phyloP scores from a whole-genome alignment of 768 basidiomycete genomes.

The Lactarius trivialis region DNA sequence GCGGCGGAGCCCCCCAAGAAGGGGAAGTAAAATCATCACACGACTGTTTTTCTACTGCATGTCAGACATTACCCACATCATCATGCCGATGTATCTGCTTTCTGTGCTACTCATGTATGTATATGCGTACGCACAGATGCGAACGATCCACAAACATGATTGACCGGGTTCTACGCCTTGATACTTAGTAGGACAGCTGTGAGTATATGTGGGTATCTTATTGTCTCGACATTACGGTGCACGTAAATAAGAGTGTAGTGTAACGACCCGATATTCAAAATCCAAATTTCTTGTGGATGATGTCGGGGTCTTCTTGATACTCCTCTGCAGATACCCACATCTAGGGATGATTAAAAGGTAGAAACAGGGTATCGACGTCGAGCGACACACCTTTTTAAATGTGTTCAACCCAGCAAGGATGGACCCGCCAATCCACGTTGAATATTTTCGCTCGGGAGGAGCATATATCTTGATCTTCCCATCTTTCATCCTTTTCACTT shows the following conservation, averaged over 20 bases:
- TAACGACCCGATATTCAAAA: constrained; percentile 42
- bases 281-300: constrained; percentile 93
- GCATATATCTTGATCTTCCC: constrained; percentile 99
- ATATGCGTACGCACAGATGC: constrained; percentile 28
- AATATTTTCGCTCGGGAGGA: constrained; percentile 98
- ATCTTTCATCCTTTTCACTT: constrained; percentile 91
- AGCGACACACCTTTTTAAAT: constrained; percentile 81
- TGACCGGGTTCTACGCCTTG: neutral
- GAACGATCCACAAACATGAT: constrained; percentile 4
- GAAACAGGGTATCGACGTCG: constrained; percentile 3
- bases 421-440: constrained; percentile 95
- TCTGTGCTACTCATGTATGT: constrained; percentile 29
- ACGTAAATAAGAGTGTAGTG: constrained; percentile 14
- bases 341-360: constrained; percentile 34
- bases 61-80: constrained; percentile 32
- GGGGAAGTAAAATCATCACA: constrained; percentile 59
- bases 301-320: constrained; percentile 98
- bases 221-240: constrained; percentile 11
- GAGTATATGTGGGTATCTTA: constrained; percentile 21
- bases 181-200: constrained; percentile 12
- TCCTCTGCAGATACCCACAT: constrained; percentile 99
- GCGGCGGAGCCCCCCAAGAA: constrained; percentile 89
- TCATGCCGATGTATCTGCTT: constrained; percentile 40
- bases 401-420: constrained; percentile 94
- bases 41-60: constrained; percentile 33